A percentile compares a stretch with the other conserved stretches of the same genome.
phyloP scores from a whole-genome alignment of 768 basidiomycete genomes.

The Daedalea quercina region DNA sequence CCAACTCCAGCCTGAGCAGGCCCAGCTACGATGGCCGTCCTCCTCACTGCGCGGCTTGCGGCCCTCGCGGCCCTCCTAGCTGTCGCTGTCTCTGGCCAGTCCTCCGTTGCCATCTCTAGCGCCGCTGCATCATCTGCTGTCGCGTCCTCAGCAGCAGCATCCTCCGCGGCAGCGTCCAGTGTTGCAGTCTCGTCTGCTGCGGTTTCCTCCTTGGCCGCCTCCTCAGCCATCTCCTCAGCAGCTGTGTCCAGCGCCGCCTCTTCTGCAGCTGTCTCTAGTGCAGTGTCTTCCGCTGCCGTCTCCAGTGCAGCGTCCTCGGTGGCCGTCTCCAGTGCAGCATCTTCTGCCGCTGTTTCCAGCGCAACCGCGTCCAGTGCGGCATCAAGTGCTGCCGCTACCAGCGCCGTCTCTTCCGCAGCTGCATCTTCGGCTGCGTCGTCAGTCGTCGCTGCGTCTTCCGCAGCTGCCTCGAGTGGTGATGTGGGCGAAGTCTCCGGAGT shows the following conservation, averaged over 20 bases:
- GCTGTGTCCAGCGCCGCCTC: conserved; percentile 6
- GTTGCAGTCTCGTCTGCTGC: conserved; percentile 1
- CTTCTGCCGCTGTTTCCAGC: too few species aligned
- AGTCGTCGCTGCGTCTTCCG: background rate
- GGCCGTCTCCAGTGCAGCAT: conserved; percentile 1
- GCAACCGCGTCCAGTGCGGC: background rate
- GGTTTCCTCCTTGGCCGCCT: background rate
- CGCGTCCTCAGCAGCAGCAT: background rate
- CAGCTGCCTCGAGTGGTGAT: background rate
- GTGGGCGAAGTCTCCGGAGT: conserved; percentile 3
- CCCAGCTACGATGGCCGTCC: background rate
- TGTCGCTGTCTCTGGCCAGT: conserved; percentile 6
- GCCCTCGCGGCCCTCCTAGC: conserved; percentile 14
- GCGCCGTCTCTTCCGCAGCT: conserved; percentile 5
- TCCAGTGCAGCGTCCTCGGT: background rate
- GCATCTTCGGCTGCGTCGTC: conserved; percentile 4
- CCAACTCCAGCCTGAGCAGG: background rate
- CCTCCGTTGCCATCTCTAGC: background rate
- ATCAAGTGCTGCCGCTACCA: too few species aligned
- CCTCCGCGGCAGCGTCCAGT: background rate
- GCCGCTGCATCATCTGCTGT: background rate
- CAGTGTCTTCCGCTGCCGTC: conserved; percentile 5
- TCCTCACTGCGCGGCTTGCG: conserved; percentile 4
- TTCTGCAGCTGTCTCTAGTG: background rate
- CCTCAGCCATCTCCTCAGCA: conserved; percentile 5